Evolutionary conservation across 257 asterid genomes (phyloP).

Genomic region (Solanum raphanifolium): DNA sequence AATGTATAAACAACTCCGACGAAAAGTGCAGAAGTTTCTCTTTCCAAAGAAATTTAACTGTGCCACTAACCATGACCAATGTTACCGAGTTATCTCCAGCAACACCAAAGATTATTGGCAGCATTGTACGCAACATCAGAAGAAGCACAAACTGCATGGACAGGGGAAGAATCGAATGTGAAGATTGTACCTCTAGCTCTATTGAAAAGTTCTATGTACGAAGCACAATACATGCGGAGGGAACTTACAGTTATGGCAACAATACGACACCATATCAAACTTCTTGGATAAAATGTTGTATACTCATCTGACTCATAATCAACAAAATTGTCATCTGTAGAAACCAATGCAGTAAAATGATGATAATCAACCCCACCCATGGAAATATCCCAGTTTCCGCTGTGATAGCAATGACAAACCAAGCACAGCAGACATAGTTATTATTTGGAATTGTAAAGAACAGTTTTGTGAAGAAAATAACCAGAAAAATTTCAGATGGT

Average conservation of each 20-base stretch:
- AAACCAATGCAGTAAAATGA: slow-evolving; percentile 32
- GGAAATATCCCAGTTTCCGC: slow-evolving; percentile 74
- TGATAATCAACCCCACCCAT: slow-evolving; percentile 39
- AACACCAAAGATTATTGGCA: slow-evolving; percentile 38
- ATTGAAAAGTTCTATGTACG: not conserved
- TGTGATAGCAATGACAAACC: slow-evolving; percentile 3
- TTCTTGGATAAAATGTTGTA: slow-evolving; percentile 33
- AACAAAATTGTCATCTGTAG: slow-evolving; percentile 20
- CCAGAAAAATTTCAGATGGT: not conserved
- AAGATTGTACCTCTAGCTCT: not conserved
- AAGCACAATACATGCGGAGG: not conserved
- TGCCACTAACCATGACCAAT: slow-evolving; percentile 31
- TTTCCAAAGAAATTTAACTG: not conserved
- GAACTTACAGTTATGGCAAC: slow-evolving; percentile 55
- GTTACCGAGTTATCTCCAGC: slow-evolving; percentile 40
- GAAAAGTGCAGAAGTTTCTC: not conserved
- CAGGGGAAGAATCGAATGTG: not conserved
- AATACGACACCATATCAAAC: slow-evolving; percentile 56
- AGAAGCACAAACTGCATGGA: slow-evolving; percentile 49
- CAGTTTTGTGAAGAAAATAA: not conserved
- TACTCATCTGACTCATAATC: slow-evolving; percentile 35
- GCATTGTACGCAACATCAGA: slow-evolving; percentile 53
- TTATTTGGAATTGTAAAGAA: not conserved
- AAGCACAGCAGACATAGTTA: not conserved
- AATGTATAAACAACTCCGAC: not conserved